These are phyloP conservation scores for Epichloe elymi DNA, from an alignment of 2,329 filamentous ascomycete genomes.

Conservation along the genomic window DNA sequence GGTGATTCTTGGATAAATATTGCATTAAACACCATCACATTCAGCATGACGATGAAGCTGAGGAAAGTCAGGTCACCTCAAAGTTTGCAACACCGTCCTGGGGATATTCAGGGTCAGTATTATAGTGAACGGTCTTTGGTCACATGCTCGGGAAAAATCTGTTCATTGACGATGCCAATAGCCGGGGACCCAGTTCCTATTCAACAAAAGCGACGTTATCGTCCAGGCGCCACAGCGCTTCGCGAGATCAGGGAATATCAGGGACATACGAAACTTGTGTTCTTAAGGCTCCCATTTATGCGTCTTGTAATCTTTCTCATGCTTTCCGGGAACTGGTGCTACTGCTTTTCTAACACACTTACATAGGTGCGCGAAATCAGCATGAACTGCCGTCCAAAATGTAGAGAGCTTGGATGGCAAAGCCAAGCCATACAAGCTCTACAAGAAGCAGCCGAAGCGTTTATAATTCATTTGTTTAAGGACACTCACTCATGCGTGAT, in stretches of 20 bases:
- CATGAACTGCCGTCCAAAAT: constrained; percentile 45
- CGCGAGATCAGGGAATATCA: constrained; percentile 89
- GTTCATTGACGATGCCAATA: constrained; percentile 21
- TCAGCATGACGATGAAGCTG: neutral
- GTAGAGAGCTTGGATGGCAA: constrained; percentile 79
- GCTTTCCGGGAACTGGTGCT: neutral
- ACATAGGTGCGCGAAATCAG: constrained; percentile 51
- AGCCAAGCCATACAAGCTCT: constrained; percentile 86
- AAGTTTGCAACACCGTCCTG: constrained; percentile 16
- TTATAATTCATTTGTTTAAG: constrained; percentile 91
- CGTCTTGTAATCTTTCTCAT: constrained; percentile 42
- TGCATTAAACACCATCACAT: too few relatives aligned
- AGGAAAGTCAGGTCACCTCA: neutral
- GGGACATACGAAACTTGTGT: constrained; percentile 73
- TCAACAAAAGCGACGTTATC: constrained; percentile 50
- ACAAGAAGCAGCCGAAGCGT: constrained; percentile 93
- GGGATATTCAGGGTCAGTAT: constrained; percentile 27
- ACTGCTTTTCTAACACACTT: too few relatives aligned
- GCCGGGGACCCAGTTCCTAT: constrained; percentile 62
- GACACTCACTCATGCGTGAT: constrained; percentile 77
- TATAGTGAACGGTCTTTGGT: too few relatives aligned
- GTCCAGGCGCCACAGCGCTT: constrained; percentile 71
- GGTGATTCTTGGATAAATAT: too few relatives aligned
- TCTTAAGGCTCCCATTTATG: constrained; percentile 69
- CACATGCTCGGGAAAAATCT: too few relatives aligned